A percentile compares a stretch with the other conserved stretches of the same genome.
Evolutionary conservation across 352 stramenopile species (phyloP).

Genomic region (Pythium brachiatum): DNA sequence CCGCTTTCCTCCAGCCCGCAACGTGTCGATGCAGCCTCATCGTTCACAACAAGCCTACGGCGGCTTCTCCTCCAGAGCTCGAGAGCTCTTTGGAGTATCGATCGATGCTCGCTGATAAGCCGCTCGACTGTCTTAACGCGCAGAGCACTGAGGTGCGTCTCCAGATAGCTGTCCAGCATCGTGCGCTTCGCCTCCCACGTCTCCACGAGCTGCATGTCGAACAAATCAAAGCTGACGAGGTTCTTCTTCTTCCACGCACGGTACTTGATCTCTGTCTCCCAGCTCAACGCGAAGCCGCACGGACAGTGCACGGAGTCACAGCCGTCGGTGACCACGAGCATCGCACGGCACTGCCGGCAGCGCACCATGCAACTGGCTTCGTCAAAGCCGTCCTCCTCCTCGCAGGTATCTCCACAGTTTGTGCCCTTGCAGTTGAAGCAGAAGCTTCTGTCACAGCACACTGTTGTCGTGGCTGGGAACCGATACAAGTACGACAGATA

Average conservation of each 20-base stretch:
- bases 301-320: constrained; percentile 42
- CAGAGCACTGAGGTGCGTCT: not conserved
- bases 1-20: too few species aligned
- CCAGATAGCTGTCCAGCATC: not conserved
- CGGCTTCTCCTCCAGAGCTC: not conserved
- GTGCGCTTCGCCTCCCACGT: not conserved
- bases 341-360: constrained; percentile 38
- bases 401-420: not conserved
- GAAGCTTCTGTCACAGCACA: not conserved
- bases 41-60: too few species aligned
- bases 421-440: constrained; percentile 8
- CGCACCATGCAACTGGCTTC: constrained; percentile 32
- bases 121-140: not conserved
- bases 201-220: constrained; percentile 1
- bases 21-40: too few species aligned
- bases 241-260: not conserved
- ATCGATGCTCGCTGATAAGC: not conserved
- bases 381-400: constrained; percentile 21
- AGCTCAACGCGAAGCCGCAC: constrained; percentile 10
- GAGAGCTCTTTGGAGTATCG: not conserved
- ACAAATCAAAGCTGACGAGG: not conserved
- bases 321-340: constrained; percentile 48
- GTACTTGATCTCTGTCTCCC: not conserved
- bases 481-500: not conserved
- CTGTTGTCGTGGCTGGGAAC: not conserved